Percentiles rank a stretch among this genome's conserved stretches.
Conservation (phyloP, 1,284 basidiomycete species). For the Erythrobasidium hasegawianum region DNA sequence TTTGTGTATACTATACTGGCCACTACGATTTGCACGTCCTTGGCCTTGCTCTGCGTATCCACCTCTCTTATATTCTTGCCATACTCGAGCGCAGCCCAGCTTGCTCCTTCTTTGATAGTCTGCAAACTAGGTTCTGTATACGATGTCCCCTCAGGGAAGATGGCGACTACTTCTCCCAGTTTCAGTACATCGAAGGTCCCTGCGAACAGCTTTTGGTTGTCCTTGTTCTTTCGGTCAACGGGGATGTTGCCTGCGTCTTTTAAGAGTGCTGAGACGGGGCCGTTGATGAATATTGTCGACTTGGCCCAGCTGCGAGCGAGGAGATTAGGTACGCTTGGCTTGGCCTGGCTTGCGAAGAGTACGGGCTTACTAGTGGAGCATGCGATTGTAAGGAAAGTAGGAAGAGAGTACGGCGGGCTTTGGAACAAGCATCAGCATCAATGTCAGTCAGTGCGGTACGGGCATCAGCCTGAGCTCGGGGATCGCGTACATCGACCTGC, state of each 20-base stretch:
- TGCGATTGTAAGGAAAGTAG: slow-evolving; percentile 69
- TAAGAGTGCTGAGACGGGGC: slow-evolving; percentile 68
- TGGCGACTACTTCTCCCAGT: slow-evolving; percentile 71
- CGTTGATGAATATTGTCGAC: slow-evolving; percentile 68
- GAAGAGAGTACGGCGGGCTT: slow-evolving; percentile 51
- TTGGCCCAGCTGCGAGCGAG: slow-evolving; percentile 48
- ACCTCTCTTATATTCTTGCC: slow-evolving; percentile 62
- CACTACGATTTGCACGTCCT: slow-evolving; percentile 65
- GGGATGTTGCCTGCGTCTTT: slow-evolving; percentile 89
- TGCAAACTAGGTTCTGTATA: slow-evolving; percentile 82
- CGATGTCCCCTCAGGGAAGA: slow-evolving; percentile 75
- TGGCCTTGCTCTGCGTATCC: slow-evolving; percentile 50
- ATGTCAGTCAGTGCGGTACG: not conserved
- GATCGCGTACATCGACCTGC: slow-evolving; percentile 49
- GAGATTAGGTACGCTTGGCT: not conserved
- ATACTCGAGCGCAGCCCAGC: slow-evolving; percentile 93
- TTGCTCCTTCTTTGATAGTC: slow-evolving; percentile 91
- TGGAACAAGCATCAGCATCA: slow-evolving; percentile 36
- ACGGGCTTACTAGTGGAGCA: slow-evolving; percentile 85
- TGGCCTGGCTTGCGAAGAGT: slow-evolving; percentile 51
- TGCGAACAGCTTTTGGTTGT: slow-evolving; percentile 80
- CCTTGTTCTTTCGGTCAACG: slow-evolving; percentile 86
- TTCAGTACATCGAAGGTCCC: slow-evolving; percentile 83
- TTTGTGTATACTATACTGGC: slow-evolving; percentile 88
- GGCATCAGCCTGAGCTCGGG: slow-evolving; percentile 4